Percentiles rank a stretch among this genome's conserved stretches.
Evolutionary conservation across 2,329 filamentous ascomycete species (phyloP).

Genomic region (Alternaria angustiovoidea): DNA sequence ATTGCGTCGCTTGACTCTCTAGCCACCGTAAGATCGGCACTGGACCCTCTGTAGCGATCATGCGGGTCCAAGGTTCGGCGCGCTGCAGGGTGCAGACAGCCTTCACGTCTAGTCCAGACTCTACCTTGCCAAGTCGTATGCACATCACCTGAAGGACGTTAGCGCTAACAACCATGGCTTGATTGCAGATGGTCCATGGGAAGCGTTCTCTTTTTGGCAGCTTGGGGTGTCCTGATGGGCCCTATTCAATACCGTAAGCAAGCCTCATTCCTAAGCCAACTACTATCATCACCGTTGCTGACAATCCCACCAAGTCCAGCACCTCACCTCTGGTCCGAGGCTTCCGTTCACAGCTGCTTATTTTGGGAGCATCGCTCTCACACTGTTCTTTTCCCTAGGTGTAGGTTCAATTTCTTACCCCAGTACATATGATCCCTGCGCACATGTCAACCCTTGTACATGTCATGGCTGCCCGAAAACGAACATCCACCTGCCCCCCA

Average conservation of each 20-base stretch:
- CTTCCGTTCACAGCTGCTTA: conserved; percentile 94
- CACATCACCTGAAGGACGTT: conserved; percentile 35
- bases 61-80: conserved; percentile 51
- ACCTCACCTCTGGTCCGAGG: conserved; percentile 83
- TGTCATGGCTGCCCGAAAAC: conserved; percentile 33
- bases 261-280: conserved; percentile 30
- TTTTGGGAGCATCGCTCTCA: conserved; percentile 90
- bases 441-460: conserved; percentile 34
- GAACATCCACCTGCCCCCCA: conserved; percentile 33
- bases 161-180: conserved; percentile 49
- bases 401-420: conserved; percentile 66
- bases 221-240: conserved; percentile 95
- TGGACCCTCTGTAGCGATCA: conserved; percentile 50
- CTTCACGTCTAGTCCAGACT: conserved; percentile 42
- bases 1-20: conserved; percentile 44
- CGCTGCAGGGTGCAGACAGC: conserved; percentile 45
- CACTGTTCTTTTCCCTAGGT: conserved; percentile 89
- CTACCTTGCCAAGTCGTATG: conserved; percentile 31
- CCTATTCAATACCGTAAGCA: conserved; percentile 73
- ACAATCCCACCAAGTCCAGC: conserved; percentile 62
- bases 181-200: conserved; percentile 87
- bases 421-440: conserved; percentile 20
- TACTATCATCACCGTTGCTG: conserved; percentile 24
- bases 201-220: conserved; percentile 86
- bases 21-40: conserved; percentile 47